A percentile compares a stretch with the other conserved stretches of the same genome.
phyloP scores from a whole-genome alignment of 257 asterid species.

The Nicotiana noctiflora region DNA sequence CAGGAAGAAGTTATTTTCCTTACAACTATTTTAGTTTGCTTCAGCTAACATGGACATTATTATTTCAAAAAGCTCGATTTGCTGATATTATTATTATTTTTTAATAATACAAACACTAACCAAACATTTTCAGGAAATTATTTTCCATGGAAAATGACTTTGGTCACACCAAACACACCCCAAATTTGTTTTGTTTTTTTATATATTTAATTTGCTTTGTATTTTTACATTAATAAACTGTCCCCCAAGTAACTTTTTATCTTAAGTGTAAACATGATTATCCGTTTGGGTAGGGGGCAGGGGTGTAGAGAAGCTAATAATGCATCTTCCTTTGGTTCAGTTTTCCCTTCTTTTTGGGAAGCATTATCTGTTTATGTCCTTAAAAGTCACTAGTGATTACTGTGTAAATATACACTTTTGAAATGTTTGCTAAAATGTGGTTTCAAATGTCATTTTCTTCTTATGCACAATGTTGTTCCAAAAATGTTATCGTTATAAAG shows the following conservation, averaged over 20 bases:
- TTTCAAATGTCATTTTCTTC: conserved; percentile 16
- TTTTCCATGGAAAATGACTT: no score
- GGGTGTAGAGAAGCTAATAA: not conserved
- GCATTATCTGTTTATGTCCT: not conserved
- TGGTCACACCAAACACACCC: no score
- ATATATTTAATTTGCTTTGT: not conserved
- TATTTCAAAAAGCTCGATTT: no score
- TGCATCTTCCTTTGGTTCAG: not conserved
- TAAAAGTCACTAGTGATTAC: not conserved
- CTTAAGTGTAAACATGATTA: not conserved
- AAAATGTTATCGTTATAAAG: conserved; percentile 28
- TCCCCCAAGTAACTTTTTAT: not conserved
- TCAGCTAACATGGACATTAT: no score
- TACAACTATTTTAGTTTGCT: no score
- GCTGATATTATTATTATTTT: no score
- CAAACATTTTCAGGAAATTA: no score
- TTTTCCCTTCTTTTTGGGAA: not conserved
- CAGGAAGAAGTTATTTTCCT: no score
- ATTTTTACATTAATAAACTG: not conserved
- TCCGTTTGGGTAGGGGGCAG: not conserved
- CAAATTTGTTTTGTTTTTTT: not conserved
- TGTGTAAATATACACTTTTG: not conserved
- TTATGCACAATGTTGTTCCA: conserved; percentile 27
- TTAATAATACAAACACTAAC: no score
- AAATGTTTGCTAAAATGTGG: conserved; percentile 14